Evolutionary conservation across 1,284 basidiomycete species (phyloP).

Genomic region (Mrakiaceae sp.): DNA sequence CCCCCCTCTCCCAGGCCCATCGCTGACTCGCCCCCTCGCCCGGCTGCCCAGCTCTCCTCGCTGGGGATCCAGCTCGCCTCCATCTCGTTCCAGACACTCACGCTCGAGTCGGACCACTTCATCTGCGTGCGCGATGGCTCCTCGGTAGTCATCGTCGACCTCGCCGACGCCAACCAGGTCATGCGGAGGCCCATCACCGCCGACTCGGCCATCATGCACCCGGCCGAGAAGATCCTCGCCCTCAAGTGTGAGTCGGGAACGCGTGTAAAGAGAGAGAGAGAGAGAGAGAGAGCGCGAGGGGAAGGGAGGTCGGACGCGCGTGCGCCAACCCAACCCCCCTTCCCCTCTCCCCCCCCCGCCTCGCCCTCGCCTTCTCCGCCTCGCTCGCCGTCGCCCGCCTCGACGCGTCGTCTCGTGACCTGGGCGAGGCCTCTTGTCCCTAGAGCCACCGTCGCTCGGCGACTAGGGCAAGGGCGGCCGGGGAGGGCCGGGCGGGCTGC

Average conservation of each 20-base stretch:
- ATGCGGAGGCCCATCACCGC: constrained; percentile 91
- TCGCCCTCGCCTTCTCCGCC: neutral
- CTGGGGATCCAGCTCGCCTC: constrained; percentile 91
- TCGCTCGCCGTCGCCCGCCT: neutral
- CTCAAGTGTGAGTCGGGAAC: constrained; percentile 57
- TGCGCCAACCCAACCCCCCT: neutral
- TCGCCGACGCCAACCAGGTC: constrained; percentile 89
- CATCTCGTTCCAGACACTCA: constrained; percentile 94
- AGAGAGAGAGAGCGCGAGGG: neutral
- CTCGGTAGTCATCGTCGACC: constrained; percentile 95
- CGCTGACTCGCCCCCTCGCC: neutral
- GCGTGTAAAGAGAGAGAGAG: too few relatives aligned
- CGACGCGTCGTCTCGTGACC: neutral
- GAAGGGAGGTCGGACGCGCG: neutral
- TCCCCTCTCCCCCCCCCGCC: neutral
- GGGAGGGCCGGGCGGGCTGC: neutral
- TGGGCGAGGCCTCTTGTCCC: too few relatives aligned
- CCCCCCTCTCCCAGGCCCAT: neutral
- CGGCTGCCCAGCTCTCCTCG: constrained; percentile 68
- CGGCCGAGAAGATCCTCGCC: constrained; percentile 91
- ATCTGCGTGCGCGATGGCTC: constrained; percentile 76
- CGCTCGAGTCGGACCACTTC: constrained; percentile 92
- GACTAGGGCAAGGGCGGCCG: neutral
- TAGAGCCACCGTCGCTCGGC: too few relatives aligned
- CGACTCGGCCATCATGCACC: constrained; percentile 99